Evolutionary conservation across 2,329 filamentous ascomycete genomes (phyloP), one percentile per base, ranked within the genome.

Genomic region (Pseudocercospora macadamiae): DNA sequence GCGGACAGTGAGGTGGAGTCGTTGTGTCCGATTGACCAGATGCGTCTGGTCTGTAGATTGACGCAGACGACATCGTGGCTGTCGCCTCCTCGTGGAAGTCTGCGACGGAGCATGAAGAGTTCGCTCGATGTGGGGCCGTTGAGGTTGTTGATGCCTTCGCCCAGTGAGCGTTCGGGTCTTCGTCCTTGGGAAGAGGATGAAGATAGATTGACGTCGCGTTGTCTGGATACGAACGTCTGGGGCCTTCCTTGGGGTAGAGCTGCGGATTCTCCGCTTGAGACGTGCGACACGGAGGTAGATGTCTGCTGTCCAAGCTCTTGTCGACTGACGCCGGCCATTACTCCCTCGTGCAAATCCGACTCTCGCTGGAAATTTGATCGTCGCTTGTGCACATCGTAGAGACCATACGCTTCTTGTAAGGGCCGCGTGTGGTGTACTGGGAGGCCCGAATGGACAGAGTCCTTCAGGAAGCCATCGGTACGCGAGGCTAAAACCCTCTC

Each of bases 211-310:
- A 52, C 23, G 32, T 51, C 14, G 34, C 39, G 14, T 12, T 16
- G 23, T 26, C 12, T 12, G 4, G 51, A 23, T 21, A 36, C 54
- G 21, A 19, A 16, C 21, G 18, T 54, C 28, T 60, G 53, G 23
- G 55, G 60, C 55, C 57, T 53, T 65, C 56, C 63, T 61, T 63
- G 48, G 21, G 55, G 42, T 51, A 55, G 55, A 58, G 57, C 51
- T 39, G 56, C 47, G 39, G 57, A 51, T 37, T 21, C 36, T 60
- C 61, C 54, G 51, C 60, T 51, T 26, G 64, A 53, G 39, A 45
- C 21, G 23, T 58, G 51, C 55, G 57, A 63, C 66, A 65, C 66
- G 65, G 66, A 70, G 64, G 63, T 64, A 63, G 61, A 66, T 63
- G 64, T 62, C 63, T 64, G 58, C 54, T 56, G 45, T 57, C 53